A percentile compares a stretch with the other conserved stretches of the same genome.
Evolutionary conservation across 75 land plant genomes (phyloP).

Genomic region (Selaginella tamariscina): DNA sequence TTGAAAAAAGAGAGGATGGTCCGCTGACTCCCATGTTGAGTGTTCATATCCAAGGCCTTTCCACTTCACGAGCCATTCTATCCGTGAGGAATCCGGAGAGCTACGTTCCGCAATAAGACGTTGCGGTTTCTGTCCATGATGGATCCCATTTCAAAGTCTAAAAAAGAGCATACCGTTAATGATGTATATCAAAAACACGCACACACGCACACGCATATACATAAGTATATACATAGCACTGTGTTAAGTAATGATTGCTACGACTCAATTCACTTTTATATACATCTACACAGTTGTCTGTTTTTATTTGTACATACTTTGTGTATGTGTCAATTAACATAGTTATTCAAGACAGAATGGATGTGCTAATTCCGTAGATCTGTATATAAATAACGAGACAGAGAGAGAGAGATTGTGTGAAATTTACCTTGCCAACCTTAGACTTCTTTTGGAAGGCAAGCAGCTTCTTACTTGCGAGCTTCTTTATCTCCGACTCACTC

Average conservation of each 20-base stretch:
- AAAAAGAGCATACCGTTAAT: neutral
- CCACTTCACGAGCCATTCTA: constrained; percentile 87
- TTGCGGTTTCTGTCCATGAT: constrained; percentile 58
- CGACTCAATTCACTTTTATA: too few species aligned
- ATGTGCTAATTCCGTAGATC: too few species aligned
- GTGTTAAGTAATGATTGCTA: too few species aligned
- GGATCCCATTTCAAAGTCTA: constrained; percentile 33
- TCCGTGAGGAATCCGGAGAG: neutral
- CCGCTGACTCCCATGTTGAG: constrained; percentile 67
- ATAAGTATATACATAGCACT: too few species aligned
- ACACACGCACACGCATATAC: too few species aligned
- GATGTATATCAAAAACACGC: neutral
- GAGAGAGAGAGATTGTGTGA: neutral
- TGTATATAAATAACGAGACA: too few species aligned
- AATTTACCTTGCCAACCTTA: constrained; percentile 35
- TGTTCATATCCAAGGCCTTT: constrained; percentile 54
- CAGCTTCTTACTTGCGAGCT: constrained; percentile 40
- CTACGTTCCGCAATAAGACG: constrained; percentile 18
- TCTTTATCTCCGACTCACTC: constrained; percentile 33
- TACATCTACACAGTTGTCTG: too few species aligned
- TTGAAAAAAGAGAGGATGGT: too few species aligned
- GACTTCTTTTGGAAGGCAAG: constrained; percentile 29
- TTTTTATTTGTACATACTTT: too few species aligned
- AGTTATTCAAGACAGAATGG: too few species aligned
- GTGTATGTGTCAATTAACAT: too few species aligned